Evolutionary conservation across 2,329 filamentous ascomycete genomes (phyloP), one percentile per base, ranked within the genome.

Genomic region (Trichophyton benhamiae): DNA sequence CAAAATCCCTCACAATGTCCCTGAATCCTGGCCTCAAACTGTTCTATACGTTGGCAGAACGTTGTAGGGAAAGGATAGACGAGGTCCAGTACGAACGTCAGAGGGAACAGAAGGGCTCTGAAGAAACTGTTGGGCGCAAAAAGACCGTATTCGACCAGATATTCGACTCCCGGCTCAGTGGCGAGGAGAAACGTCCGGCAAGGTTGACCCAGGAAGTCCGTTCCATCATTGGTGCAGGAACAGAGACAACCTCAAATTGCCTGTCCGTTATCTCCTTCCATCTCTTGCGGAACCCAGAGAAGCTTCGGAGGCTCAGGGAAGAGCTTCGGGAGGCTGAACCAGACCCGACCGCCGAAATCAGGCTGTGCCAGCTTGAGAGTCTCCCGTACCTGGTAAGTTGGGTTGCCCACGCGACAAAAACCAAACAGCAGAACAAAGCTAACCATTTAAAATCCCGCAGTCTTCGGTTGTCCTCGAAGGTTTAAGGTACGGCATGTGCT

Each of bases 171-270:
- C 63, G 68, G 0, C 57, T 79, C 20, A 72, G 68, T 9, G 66
- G 63, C 0, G 65, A 74, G 3, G 76, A 80, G 58, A 75, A 74
- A 49, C 71, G 63, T 0, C 55, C 68, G 4, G 66, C 68, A 61
- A 68, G 72, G 0, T 57, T 75, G 8, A 64, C 69, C 20, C 70
- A 72, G 58, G 73, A 75, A 52, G 66, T 68, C 6, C 65, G 68
- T 2, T 61, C 69, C 25, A 60, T 74, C 1, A 63, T 74, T n/a
- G 67, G 63, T 4, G 72, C 72, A 2, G 73, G 72, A 0, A 74
- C 68, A 0, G 72, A 75, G 60, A 74, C 72, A 0, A 75, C 72
- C 1, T 68, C 68, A 0, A 67, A 71, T 36, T 62, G 68, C 5
- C 63, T 75, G 55, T 66, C 67, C 3, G 58, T 64, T 15, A 63